Base-by-base conservation (phyloP, 768 basidiomycete species). In the Kwoniella mangroviensis region DNA sequence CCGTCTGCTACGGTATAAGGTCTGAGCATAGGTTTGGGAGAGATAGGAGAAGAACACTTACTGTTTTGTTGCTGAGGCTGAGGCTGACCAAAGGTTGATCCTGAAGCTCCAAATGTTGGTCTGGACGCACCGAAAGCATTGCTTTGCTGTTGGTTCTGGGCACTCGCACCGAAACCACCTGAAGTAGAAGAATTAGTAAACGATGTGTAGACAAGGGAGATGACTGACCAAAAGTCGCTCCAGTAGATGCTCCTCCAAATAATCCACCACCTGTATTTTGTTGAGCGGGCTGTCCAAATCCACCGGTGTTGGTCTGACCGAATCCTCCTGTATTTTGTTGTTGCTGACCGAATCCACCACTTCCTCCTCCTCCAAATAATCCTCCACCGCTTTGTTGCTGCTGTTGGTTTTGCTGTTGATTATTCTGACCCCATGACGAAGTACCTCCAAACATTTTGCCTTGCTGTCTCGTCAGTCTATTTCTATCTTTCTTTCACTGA, bases 1-100 rank as follows among this genome's bases (percentile, higher is more conserved):
- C 69, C 69, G 15, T 63, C 62, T 21, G 67, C 60, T 64, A 41
- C 51, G 15, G 13, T 10, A 49, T 42, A 24, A 4, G 7, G 62
- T 12, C 34, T 59, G 19, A 60, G 43, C 57, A 9, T 15, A 12
- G 43, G 4, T 21, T 2, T 58, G 34, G 12, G 2, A 34, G 40
- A 28, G 1, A 65, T 28, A n/a, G n/a, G 15, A 15, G 21, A 4
- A 51, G 40, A 2, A 15, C 43, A 66, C 65, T 66, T 42, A 62
- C 67, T 62, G 67, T 40, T 68, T 19, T 68, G 67, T 17, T 51
- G 58, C 21, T 60, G 67, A 53, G 83, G 76, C 71, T 88, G 88
- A 10, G 83, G 76, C 71, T 88, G 88, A 10, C 90, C 91, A 79
- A 92, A 92, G 22, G 89, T 79, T 17, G 87, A 85, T 24, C 86